Base-by-base conservation (phyloP, 2,329 filamentous ascomycete species). In the Immersiporthe knoxdaviesiana region DNA sequence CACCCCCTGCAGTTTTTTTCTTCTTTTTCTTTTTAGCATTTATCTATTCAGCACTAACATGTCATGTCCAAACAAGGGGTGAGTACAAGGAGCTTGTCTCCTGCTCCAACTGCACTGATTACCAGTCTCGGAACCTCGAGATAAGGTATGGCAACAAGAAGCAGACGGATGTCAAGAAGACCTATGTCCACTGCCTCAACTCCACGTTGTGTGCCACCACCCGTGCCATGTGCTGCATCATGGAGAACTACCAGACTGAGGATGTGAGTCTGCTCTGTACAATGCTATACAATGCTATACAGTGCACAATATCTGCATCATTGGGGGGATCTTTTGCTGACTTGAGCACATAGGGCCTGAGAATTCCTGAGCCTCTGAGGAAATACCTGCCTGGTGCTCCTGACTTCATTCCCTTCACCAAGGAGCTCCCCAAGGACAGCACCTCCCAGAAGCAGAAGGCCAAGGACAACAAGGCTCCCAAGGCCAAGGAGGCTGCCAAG, bases 61-160 rank as follows among this genome's bases (percentile, higher is more conserved):
- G 12, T 27, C 14, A 62, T 27, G 37, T 32, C 41, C 10, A 30
- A n/a, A 47, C 30, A 63, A 63, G 61, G 80, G 92, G 92, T 75
- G 96, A 98, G 81, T 99, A 98, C 87, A 98, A 98, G 83, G 96
- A 98, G 83, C 88, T 99, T 37, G 96, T 98, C 64, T 97, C 93
- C 27, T 97, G 94, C 87, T 97, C 93, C 71, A 99, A 99, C 83
- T 99, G 96, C 84, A 97, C 93, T 59, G 95, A 98, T 79, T 98
- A 98, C 84, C 96, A 99, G 84, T 94, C 93, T 32, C 88, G 96
- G 68, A 94, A 94, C 74, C 87, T 99, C 16, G 95, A 98, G 80
- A 97, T 99, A 75, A 89, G 96, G 70, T 97, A 91, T 76, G 95
- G 96, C 62, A 86, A 89, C 71, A 98, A 97, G 87, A 92, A 91